Evolutionary conservation across 2,329 filamentous ascomycete genomes (phyloP).

Genomic region (Passalora sequoiae): DNA sequence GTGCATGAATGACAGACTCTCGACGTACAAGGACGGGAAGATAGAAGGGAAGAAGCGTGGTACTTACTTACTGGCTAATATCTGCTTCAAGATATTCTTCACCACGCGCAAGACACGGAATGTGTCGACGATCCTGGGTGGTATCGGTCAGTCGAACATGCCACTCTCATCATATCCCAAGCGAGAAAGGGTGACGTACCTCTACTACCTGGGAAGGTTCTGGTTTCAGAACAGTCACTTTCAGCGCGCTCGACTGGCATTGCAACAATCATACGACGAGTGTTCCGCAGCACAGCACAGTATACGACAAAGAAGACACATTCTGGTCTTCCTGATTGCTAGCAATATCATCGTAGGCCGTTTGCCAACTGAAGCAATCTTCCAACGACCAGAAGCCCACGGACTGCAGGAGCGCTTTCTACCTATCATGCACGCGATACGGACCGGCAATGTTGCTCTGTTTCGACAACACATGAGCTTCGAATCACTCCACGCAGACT

Average conservation of each 20-base stretch:
- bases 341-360: slow-evolving; percentile 79
- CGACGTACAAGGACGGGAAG: slow-evolving; percentile 50
- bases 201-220: slow-evolving; percentile 91
- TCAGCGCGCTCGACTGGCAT: slow-evolving; percentile 65
- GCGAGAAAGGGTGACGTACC: slow-evolving; percentile 80
- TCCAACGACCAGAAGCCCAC: slow-evolving; percentile 65
- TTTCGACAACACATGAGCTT: slow-evolving; percentile 65
- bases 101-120: slow-evolving; percentile 79
- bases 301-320: slow-evolving; percentile 65
- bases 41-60: slow-evolving; percentile 81
- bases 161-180: slow-evolving; percentile 77
- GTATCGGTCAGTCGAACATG: slow-evolving; percentile 77
- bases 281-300: slow-evolving; percentile 51
- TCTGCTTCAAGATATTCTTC: slow-evolving; percentile 82
- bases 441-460: slow-evolving; percentile 65
- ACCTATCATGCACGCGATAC: slow-evolving; percentile 68
- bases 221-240: slow-evolving; percentile 82
- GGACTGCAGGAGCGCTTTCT: slow-evolving; percentile 62
- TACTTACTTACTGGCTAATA: slow-evolving; percentile 87
- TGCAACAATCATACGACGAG: slow-evolving; percentile 76
- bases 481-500: slow-evolving; percentile 54
- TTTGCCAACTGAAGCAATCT: slow-evolving; percentile 64
- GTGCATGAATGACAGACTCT: slow-evolving; percentile 74
- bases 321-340: slow-evolving; percentile 78
- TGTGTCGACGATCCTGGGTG: slow-evolving; percentile 82